Evolutionary conservation across 768 basidiomycete species (phyloP), one percentile per base, ranked within the genome.

Genomic region (Auricularia heimuer): DNA sequence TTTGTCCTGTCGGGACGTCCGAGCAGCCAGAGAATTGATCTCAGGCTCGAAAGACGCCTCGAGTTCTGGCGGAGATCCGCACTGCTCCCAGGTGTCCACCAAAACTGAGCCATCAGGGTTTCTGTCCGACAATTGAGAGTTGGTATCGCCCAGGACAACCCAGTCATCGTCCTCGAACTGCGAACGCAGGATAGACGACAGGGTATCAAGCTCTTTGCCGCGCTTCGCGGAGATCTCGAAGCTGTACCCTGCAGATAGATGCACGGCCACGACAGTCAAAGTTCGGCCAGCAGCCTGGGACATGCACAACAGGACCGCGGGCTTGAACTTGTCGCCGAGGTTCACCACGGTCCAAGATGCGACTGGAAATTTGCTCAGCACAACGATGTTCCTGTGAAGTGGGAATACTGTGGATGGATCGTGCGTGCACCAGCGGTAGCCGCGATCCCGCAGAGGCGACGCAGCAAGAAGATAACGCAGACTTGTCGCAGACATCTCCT

Each of bases 401-500:
- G 70, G 69, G 7, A 67, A 62, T 3, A 67, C 66, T 34, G 47
- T 61, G 6, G 34, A 36, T 4, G 65, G 67, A 54, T 66, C 65
- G 12, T 68, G 65, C 10, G 63, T 66, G 34, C 65, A 69, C 47
- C 29, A 69, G 12, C 11, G 37, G 58, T 65, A 70, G 39, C 18
- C 21, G 45, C 29, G 62, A 60, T 35, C 44, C 34, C 39, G 39
- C 39, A 18, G 68, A 61, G 14, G 8, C 18, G 24, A 60, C 16
- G 14, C 58, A 45, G 10, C 1, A 69, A 62, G 12, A 71, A 42
- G 8, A 34, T 7, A 47, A 2, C 33, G 45, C 3, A 71, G 51
- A 35, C 62, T 62, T 8, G 67, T 67, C 36, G 71, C 70, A 12
- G 70, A 66, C 24, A 70, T 65, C 61, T 71, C 70, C 56, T 71